Evolutionary conservation across 148 eudicot genomes (phyloP).

Genomic region (Dysphania ambrosioides): DNA sequence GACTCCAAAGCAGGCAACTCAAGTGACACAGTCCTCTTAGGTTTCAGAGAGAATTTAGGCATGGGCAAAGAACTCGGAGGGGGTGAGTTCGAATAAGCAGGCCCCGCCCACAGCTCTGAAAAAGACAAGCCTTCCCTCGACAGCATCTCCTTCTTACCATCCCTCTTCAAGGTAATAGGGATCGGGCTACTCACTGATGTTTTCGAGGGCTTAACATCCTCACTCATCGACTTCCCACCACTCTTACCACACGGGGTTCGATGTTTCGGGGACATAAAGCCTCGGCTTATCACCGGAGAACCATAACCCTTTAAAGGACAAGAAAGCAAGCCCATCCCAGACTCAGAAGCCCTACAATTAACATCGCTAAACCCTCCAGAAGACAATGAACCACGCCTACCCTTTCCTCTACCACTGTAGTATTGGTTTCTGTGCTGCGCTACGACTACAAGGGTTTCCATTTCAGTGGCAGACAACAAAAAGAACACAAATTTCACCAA

Average conservation of each 20-base stretch:
- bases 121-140: constrained; percentile 27
- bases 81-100: constrained; percentile 83
- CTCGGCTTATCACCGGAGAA: constrained; percentile 34
- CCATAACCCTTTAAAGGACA: constrained; percentile 39
- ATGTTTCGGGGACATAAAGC: constrained; percentile 43
- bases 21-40: constrained; percentile 72
- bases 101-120: constrained; percentile 90
- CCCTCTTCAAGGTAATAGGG: constrained; percentile 37
- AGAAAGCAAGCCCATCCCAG: constrained; percentile 53
- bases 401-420: constrained; percentile 35
- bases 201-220: constrained; percentile 26
- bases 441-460: constrained; percentile 71
- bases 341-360: constrained; percentile 61
- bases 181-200: constrained; percentile 45
- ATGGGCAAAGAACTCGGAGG: constrained; percentile 91
- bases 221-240: constrained; percentile 23
- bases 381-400: constrained; percentile 40
- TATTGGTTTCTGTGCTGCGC: constrained; percentile 58
- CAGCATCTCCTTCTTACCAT: constrained; percentile 25
- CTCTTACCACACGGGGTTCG: constrained; percentile 28
- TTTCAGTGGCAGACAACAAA: constrained; percentile 9
- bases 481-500: constrained; percentile 12
- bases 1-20: constrained; percentile 54
- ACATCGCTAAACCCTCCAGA: constrained; percentile 46
- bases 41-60: constrained; percentile 67